These are phyloP conservation scores for Tuber calosporum DNA, from an alignment of 495 filamentous ascomycete genomes.

Conservation along the genomic window DNA sequence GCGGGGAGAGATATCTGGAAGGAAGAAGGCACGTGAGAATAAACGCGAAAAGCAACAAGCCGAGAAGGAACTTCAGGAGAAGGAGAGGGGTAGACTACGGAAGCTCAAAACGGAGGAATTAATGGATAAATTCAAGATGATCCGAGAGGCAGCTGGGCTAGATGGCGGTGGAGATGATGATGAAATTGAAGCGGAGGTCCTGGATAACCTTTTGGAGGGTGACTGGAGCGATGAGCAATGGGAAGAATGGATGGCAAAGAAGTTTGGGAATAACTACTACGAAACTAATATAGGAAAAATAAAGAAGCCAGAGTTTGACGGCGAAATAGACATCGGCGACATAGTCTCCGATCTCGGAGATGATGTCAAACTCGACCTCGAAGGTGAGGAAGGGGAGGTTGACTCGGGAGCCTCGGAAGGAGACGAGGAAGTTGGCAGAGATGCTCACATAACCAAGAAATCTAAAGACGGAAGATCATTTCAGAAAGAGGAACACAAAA, in stretches of 20 bases:
- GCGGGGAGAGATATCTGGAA: conserved; percentile 65
- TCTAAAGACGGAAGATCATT: conserved; percentile 59
- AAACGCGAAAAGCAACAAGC: conserved; percentile 69
- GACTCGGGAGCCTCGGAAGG: conserved; percentile 8
- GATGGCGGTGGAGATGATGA: conserved; percentile 58
- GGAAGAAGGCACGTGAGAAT: conserved; percentile 68
- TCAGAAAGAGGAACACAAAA: conserved; percentile 59
- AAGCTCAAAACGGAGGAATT: conserved; percentile 84
- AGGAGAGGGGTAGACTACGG: conserved; percentile 73
- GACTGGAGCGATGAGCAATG: conserved; percentile 79
- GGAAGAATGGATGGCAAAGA: conserved; percentile 78
- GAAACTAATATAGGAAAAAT: conserved; percentile 56
- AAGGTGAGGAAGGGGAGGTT: conserved; percentile 42
- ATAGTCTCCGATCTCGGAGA: conserved; percentile 69
- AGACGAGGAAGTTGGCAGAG: conserved; percentile 38
- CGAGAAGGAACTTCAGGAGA: conserved; percentile 65
- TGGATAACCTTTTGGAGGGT: conserved; percentile 72
- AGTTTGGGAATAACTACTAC: conserved; percentile 87
- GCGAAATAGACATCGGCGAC: conserved; percentile 94
- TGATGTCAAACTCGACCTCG: conserved; percentile 40
- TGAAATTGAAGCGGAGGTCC: conserved; percentile 65
- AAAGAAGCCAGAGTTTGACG: conserved; percentile 92
- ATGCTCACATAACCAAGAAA: conserved; percentile 32
- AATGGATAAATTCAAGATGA: conserved; percentile 69
- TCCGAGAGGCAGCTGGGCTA: conserved; percentile 79